Evolutionary conservation across 1,284 basidiomycete genomes (phyloP), one percentile per base, ranked within the genome.

Genomic region (Pholiota adiposa): DNA sequence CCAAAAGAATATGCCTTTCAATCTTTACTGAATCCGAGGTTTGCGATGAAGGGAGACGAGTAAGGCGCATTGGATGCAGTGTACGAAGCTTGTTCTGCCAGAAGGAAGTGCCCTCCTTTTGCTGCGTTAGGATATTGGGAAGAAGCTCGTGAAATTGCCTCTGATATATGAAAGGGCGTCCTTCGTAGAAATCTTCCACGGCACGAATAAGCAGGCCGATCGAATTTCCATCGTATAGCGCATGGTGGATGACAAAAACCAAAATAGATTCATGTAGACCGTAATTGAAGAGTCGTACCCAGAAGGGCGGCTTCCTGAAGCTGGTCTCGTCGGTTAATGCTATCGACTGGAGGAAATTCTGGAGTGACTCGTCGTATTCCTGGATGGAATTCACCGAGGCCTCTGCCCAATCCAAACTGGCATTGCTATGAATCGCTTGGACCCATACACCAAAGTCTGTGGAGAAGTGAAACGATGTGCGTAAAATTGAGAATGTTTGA

Each of bases 181-280:
- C 69, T 27, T 57, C 58, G 63, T 83, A 83, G 14, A 74, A 58
- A 21, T 57, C 58, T 48, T 75, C 65, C 1, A 83, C 73, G 25
- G 67, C 56, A 8, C 74, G 63, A 23, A 81, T 65, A 2, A 83
- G 69, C 29, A 65, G 70, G 8, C 69, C 67, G 23, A 83, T 66
- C 14, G 81, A 81, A 12, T 79, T 61, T 4, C 82, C 82, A 60
- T 83, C 82, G 59, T 83, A 83, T n/a, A 83, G 64, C 1, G 81
- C 79, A 65, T 83, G 82, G 60, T 83, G 82, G 69, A 83, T 72
- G 36, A 77, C 72, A 5, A 83, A 64, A 11, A 81, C 73, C 3
- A 83, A 71, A 12, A 59, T 40, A 21, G 49, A 34, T 5, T 56
- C 58, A 18, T 63, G 60, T 16, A 60, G 57, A n/a, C 59, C 41